Conservation (phyloP, 495 filamentous ascomycete genomes). For the Cudoniella acicularis region DNA sequence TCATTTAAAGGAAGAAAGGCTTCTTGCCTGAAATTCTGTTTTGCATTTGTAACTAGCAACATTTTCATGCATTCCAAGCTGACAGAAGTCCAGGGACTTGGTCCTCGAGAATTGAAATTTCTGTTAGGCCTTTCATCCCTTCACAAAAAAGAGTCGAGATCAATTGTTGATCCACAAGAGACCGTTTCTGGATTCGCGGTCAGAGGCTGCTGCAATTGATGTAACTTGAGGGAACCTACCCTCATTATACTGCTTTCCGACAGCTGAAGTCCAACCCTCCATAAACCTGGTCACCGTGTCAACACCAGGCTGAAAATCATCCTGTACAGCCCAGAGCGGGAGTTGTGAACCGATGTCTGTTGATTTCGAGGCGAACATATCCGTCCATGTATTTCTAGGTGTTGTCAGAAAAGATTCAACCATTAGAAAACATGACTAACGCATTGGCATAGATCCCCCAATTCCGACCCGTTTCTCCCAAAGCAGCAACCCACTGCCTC, state of each 20-base stretch:
- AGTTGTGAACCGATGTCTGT: conserved; percentile 27
- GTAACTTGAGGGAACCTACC: neutral
- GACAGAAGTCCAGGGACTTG: neutral
- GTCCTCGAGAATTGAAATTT: too few relatives aligned
- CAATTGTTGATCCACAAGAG: neutral
- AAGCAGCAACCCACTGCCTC: neutral
- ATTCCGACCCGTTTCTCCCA: neutral
- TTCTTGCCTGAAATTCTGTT: too few relatives aligned
- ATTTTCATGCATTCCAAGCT: neutral
- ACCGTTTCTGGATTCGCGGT: neutral
- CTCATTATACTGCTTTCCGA: conserved; percentile 27
- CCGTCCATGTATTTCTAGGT: conserved; percentile 27
- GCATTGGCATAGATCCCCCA: conserved; percentile 17
- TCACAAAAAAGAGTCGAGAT: neutral
- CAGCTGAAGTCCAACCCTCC: conserved; percentile 29
- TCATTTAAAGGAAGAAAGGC: too few relatives aligned
- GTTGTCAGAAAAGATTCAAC: neutral
- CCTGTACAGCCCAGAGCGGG: conserved; percentile 29
- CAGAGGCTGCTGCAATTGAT: neutral
- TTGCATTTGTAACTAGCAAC: too few relatives aligned
- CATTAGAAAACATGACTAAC: neutral
- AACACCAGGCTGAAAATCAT: conserved; percentile 20
- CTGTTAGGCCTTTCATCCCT: neutral
- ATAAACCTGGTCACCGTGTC: conserved; percentile 26
- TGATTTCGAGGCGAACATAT: conserved; percentile 25